Evolutionary conservation across 2,329 filamentous ascomycete genomes (phyloP), one percentile per base, ranked within the genome.

Genomic region (Colletotrichum ledebouriae): DNA sequence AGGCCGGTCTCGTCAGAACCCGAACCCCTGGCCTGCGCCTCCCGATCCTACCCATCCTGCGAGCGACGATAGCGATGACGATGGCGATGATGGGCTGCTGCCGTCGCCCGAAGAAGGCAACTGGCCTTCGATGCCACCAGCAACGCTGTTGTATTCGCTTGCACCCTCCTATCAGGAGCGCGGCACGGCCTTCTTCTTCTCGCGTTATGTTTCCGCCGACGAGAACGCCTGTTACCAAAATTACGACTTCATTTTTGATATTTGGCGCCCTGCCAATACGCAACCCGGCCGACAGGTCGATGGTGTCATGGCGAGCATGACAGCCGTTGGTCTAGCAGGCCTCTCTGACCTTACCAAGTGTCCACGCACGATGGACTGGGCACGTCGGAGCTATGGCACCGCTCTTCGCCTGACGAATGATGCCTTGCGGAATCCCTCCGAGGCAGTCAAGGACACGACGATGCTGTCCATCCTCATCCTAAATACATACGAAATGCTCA

Each of bases 381-480:
- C 86, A 4, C 81, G 81, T 6, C 81, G 83, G 69, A 84, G 82
- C 71, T 88, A 88, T 71, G 80, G 82, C 11, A 81, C 81, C 17
- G 86, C 86, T 4, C 78, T 88, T 1, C 78, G 79, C n/a, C 73
- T 86, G 55, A 86, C 82, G 7, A 86, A 87, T 59, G 74, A 77
- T 17, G 84, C 85, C 2, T 78, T 88, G n/a, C 75, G 78, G 52
- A 76, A 84, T 59, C 81, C 84, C 0, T 72, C 69, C 13, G 79
- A 83, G 63, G 80, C 78, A 10, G 73, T 80, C 72, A 84, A 82
- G 71, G 84, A 84, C 70, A 84, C 79, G 47, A 88, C 86, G 0
- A 83, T 88, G 80, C 82, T 84, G 37, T 82, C 79, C 0, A 82
- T 88, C 15, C 78, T 88, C 53, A 83, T 88, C 52, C 78, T 88